These are phyloP conservation scores for Carex kokanica DNA, from an alignment of 176 grass and related monocot species.

Conservation along the genomic window DNA sequence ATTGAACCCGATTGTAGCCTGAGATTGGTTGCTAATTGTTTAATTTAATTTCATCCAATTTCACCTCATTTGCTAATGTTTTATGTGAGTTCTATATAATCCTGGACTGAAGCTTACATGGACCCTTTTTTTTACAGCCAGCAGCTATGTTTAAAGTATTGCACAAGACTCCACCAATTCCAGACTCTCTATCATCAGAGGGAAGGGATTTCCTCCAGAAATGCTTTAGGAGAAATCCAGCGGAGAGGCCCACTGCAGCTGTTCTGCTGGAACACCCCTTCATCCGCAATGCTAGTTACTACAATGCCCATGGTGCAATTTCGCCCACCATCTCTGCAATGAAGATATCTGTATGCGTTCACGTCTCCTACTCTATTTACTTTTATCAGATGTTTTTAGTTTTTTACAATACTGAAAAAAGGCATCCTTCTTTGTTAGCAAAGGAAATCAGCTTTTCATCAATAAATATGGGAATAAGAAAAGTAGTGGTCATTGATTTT, in stretches of 20 bases:
- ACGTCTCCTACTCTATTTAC: neutral
- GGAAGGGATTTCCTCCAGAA: constrained; percentile 74
- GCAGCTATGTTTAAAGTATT: constrained; percentile 96
- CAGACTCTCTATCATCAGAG: constrained; percentile 58
- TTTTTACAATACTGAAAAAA: neutral
- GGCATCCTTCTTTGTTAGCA: neutral
- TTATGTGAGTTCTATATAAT: neutral
- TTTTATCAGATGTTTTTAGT: neutral
- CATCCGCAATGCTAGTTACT: constrained; percentile 59
- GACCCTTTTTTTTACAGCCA: constrained; percentile 37
- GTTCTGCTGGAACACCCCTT: constrained; percentile 79
- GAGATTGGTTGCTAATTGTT: constrained; percentile 20
- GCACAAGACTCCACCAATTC: constrained; percentile 63
- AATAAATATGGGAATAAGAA: neutral
- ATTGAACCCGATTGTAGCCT: neutral
- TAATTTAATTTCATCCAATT: neutral
- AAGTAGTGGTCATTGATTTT: neutral
- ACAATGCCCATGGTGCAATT: constrained; percentile 61
- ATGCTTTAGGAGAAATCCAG: constrained; percentile 85
- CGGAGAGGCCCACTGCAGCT: constrained; percentile 60
- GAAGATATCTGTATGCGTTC: neutral
- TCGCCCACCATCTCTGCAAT: neutral
- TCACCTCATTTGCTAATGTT: neutral
- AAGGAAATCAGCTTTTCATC: neutral
- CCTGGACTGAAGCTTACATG: constrained; percentile 8